phyloP scores from a whole-genome alignment of 2,329 filamentous ascomycete species.

The Ceratocystis huliohia region DNA sequence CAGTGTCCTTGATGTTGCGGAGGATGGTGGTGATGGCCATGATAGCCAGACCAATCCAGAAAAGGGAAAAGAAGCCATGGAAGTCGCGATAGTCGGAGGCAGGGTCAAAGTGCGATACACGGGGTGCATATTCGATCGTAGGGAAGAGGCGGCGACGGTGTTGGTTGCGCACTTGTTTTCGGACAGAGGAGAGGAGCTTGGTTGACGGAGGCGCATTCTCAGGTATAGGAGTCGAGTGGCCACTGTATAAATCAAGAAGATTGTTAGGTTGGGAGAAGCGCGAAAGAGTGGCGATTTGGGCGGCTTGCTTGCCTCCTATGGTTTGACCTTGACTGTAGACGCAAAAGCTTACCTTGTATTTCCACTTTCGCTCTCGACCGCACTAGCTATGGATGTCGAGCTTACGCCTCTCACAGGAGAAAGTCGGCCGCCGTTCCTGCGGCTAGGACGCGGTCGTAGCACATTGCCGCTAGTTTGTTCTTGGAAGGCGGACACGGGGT shows the following conservation, averaged over 20 bases:
- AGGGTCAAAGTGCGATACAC: constrained; percentile 92
- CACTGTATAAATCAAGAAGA: constrained; percentile 37
- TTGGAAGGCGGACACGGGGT: background rate
- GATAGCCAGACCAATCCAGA: constrained; percentile 93
- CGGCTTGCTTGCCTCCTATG: background rate
- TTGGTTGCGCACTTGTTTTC: constrained; percentile 70
- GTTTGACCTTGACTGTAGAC: background rate
- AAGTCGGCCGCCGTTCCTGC: background rate
- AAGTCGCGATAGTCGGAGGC: constrained; percentile 87
- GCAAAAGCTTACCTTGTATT: constrained; percentile 13
- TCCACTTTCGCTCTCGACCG: constrained; percentile 13
- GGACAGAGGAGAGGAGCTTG: constrained; percentile 70
- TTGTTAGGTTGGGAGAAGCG: background rate
- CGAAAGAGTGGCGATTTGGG: background rate
- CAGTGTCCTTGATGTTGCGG: constrained; percentile 87
- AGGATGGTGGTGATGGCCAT: constrained; percentile 94
- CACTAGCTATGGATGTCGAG: constrained; percentile 8
- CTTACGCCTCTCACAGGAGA: constrained; percentile 13
- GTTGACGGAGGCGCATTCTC: constrained; percentile 87
- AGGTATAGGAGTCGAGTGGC: constrained; percentile 69
- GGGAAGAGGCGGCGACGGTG: constrained; percentile 79
- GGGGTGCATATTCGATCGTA: constrained; percentile 77
- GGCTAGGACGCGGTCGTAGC: constrained; percentile 11
- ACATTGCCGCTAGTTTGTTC: constrained; percentile 10
- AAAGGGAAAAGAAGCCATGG: constrained; percentile 91